phyloP scores from a whole-genome alignment of 1,284 basidiomycete genomes.

The Moniliophthora roreri region DNA sequence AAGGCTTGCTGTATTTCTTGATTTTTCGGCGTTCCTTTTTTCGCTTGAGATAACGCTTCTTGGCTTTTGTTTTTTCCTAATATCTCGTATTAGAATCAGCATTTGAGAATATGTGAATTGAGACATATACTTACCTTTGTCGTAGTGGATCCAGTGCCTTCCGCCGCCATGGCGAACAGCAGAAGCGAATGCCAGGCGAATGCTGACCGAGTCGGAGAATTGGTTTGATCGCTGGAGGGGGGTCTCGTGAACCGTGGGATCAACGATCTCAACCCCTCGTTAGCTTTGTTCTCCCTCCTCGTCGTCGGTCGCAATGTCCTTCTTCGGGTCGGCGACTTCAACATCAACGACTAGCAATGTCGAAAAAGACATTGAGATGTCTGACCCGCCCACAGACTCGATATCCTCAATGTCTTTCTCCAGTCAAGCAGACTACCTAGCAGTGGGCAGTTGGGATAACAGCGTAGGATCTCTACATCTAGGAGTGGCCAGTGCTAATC shows the following conservation, averaged over 20 bases:
- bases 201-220: too few relatives aligned
- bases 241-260: too few relatives aligned
- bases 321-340: conserved; percentile 11
- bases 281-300: not conserved
- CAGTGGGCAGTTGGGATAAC: conserved; percentile 64
- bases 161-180: too few relatives aligned
- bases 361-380: conserved; percentile 60
- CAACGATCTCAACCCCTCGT: not conserved
- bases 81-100: not conserved
- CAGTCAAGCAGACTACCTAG: conserved; percentile 49
- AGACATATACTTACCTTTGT: conserved; percentile 12
- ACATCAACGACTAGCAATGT: conserved; percentile 12
- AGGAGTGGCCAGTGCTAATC: not conserved
- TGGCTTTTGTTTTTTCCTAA: conserved; percentile 54
- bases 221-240: too few relatives aligned
- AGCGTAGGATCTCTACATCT: conserved; percentile 35
- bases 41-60: conserved; percentile 64
- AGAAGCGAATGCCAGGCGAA: too few relatives aligned
- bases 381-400: conserved; percentile 56
- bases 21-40: conserved; percentile 61
- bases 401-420: conserved; percentile 56
- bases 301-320: conserved; percentile 12
- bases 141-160: too few relatives aligned
- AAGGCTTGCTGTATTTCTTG: conserved; percentile 40
- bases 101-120: not conserved